Conservation (phyloP, 1,284 basidiomycete species). For the Acaromyces ingoldii region DNA sequence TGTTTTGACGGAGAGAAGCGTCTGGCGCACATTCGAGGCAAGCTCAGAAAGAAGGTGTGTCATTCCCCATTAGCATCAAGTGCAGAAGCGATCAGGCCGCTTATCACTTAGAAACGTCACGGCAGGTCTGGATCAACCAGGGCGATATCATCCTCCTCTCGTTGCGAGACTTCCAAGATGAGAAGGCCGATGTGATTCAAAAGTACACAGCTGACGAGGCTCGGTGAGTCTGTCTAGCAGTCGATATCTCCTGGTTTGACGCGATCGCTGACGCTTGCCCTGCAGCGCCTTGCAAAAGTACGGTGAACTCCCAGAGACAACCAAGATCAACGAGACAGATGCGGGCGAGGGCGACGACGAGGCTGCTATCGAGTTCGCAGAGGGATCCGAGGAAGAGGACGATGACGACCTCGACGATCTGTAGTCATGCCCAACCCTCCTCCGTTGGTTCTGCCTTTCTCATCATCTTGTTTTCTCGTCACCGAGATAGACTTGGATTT, state of each 20-base stretch:
- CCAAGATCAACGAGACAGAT: slow-evolving; percentile 98
- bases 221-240: slow-evolving; percentile 1
- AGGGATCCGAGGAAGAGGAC: slow-evolving; percentile 48
- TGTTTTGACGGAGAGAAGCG: slow-evolving; percentile 99
- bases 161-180: slow-evolving; percentile 97
- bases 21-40: slow-evolving; percentile 94
- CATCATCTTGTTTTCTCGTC: no score
- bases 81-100: background rate
- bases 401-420: slow-evolving; percentile 35
- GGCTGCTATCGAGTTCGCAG: slow-evolving; percentile 52
- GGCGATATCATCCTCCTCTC: slow-evolving; percentile 96
- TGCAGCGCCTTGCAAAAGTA: slow-evolving; percentile 79
- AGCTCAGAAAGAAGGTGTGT: slow-evolving; percentile 96
- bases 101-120: background rate
- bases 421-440: background rate
- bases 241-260: background rate
- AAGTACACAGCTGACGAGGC: slow-evolving; percentile 93
- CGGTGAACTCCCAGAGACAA: slow-evolving; percentile 93
- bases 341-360: slow-evolving; percentile 52
- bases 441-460: background rate
- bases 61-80: background rate
- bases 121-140: slow-evolving; percentile 96
- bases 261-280: background rate
- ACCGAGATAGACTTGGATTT: no score
- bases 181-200: slow-evolving; percentile 98